Percentiles rank a stretch among this genome's conserved stretches.
These are phyloP conservation scores for Acacia pycnantha DNA, from an alignment of 331 rosid species.

Conservation along the genomic window DNA sequence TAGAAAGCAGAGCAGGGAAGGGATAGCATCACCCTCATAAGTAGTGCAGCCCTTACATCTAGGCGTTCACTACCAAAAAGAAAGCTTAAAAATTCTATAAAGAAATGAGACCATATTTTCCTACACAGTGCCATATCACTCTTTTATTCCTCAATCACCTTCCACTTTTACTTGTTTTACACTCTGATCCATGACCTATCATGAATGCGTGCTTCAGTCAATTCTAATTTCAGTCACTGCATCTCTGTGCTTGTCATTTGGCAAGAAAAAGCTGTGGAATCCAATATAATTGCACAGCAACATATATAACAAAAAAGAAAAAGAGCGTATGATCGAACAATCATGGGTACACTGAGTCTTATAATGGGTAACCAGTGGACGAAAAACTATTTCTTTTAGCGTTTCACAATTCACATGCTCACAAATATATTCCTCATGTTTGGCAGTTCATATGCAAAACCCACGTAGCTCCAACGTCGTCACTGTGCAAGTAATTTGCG, in stretches of 20 bases:
- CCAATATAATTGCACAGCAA: constrained; percentile 22
- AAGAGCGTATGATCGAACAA: constrained; percentile 43
- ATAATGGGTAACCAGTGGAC: constrained; percentile 31
- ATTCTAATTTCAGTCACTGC: constrained; percentile 34
- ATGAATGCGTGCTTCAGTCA: constrained; percentile 35
- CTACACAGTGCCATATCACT: constrained; percentile 45
- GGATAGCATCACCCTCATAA: constrained; percentile 34
- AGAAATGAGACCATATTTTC: constrained; percentile 18
- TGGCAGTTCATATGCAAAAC: not conserved
- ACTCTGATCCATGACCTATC: constrained; percentile 47
- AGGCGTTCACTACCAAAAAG: constrained; percentile 38
- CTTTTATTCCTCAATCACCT: constrained; percentile 65
- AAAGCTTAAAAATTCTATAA: constrained; percentile 3
- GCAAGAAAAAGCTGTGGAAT: constrained; percentile 33
- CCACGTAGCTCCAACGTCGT: not conserved
- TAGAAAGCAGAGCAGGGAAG: constrained; percentile 60
- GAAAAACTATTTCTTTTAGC: constrained; percentile 17
- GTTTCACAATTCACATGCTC: not conserved
- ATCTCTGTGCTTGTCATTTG: constrained; percentile 16
- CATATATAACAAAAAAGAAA: constrained; percentile 7
- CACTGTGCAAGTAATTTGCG: not conserved
- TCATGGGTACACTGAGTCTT: constrained; percentile 34
- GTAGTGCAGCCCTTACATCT: constrained; percentile 33
- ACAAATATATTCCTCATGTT: not conserved
- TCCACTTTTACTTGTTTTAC: constrained; percentile 57